These are phyloP conservation scores for Thalassiosira mediterranea DNA, from an alignment of 352 stramenopile genomes.

Conservation along the genomic window DNA sequence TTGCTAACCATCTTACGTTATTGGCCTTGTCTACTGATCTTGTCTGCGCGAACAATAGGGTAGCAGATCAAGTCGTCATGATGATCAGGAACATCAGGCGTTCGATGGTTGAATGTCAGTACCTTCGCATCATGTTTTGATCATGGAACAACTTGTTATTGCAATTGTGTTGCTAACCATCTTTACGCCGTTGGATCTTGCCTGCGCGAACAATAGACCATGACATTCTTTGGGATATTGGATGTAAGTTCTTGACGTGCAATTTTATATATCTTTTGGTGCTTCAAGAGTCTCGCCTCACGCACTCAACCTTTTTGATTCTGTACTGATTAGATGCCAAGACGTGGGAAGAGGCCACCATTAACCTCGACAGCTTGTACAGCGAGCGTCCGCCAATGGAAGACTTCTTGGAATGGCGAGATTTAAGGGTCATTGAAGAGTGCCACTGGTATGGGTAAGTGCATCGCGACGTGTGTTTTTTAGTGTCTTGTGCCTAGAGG, in stretches of 20 bases:
- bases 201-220: constrained; percentile 5
- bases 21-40: too few species aligned
- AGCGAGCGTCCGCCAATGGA: background rate
- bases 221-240: constrained; percentile 18
- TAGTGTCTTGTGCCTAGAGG: too few species aligned
- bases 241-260: background rate
- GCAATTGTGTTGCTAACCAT: background rate
- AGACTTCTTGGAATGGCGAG: constrained; percentile 24
- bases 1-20: too few species aligned
- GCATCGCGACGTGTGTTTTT: background rate
- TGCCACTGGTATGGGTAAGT: constrained; percentile 10
- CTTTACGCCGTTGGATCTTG: background rate
- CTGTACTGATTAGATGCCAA: constrained; percentile 16
- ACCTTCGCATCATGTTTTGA: background rate
- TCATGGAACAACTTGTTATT: background rate
- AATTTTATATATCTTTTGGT: background rate
- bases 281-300: background rate
- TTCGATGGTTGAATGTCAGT: constrained; percentile 36
- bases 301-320: background rate
- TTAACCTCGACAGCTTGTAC: constrained; percentile 16
- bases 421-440: constrained; percentile 22
- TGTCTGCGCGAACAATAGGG: too few species aligned
- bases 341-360: constrained; percentile 23
- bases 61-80: constrained; percentile 38
- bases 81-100: constrained; percentile 28